phyloP scores from a whole-genome alignment of 169 alveolate genomes.

The Babesia ovis region DNA sequence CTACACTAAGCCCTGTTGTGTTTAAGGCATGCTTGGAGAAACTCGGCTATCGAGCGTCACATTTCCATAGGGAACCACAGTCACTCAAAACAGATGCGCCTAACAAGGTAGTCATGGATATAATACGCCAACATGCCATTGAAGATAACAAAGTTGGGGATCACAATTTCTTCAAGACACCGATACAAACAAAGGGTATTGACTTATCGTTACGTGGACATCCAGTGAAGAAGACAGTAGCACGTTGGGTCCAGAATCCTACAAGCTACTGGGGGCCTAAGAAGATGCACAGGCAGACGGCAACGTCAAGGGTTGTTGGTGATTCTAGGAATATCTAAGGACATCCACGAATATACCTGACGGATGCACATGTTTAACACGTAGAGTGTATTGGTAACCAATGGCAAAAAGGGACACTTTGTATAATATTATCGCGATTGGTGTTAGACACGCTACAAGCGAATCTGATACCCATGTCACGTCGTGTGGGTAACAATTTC shows the following conservation, averaged over 20 bases:
- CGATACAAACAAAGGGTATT: constrained; percentile 47
- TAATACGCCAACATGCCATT: constrained; percentile 69
- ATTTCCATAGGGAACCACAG: constrained; percentile 88
- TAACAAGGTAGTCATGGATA: constrained; percentile 85
- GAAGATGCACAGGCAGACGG: constrained; percentile 52
- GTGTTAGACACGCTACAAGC: too few species aligned
- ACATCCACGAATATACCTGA: too few species aligned
- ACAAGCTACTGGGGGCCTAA: constrained; percentile 68
- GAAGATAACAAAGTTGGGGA: constrained; percentile 13
- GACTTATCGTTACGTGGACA: constrained; percentile 19
- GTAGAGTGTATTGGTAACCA: too few species aligned
- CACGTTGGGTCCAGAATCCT: constrained; percentile 67
- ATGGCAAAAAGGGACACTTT: too few species aligned
- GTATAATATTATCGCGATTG: too few species aligned
- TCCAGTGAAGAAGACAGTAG: constrained; percentile 17
- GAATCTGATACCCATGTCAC: background rate
- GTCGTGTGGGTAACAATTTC: constrained; percentile 48
- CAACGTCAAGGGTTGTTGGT: constrained; percentile 55
- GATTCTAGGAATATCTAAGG: background rate
- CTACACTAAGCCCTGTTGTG: constrained; percentile 55
- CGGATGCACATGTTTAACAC: too few species aligned
- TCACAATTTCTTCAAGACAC: constrained; percentile 50
- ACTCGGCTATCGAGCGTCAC: constrained; percentile 85
- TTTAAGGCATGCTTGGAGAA: constrained; percentile 61
- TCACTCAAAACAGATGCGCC: constrained; percentile 89